phyloP scores from a whole-genome alignment of 331 rosid genomes.

The Pyrus hybrid region DNA sequence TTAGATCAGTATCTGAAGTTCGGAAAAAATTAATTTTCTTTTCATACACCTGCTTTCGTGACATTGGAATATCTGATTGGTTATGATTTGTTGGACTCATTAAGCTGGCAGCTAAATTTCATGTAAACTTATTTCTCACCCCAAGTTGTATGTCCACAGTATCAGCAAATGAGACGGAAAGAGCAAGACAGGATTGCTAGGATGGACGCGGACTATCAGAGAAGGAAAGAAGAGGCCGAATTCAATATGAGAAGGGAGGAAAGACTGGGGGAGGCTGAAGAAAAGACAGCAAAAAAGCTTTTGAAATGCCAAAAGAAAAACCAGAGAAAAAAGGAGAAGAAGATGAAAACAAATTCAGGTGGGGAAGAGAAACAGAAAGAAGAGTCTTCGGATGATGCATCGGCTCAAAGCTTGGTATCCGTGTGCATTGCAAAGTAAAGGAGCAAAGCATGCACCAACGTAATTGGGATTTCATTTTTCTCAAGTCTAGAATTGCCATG shows the following conservation, averaged over 20 bases:
- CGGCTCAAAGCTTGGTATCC: background rate
- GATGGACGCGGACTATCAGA: slow-evolving; percentile 81
- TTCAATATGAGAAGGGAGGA: slow-evolving; percentile 80
- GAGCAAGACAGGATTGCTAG: slow-evolving; percentile 93
- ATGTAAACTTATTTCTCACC: background rate
- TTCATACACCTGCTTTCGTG: background rate
- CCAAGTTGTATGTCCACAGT: slow-evolving; percentile 38
- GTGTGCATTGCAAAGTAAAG: background rate
- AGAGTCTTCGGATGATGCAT: slow-evolving; percentile 37
- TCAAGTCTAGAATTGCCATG: background rate
- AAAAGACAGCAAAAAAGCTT: slow-evolving; percentile 77
- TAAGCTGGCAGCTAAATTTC: background rate
- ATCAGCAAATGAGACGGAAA: slow-evolving; percentile 91
- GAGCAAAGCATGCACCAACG: background rate
- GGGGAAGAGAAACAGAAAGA: slow-evolving; percentile 45
- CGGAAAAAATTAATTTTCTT: background rate
- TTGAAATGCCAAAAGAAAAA: slow-evolving; percentile 80
- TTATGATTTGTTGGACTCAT: background rate
- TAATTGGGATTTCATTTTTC: background rate
- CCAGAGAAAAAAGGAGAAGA: slow-evolving; percentile 70
- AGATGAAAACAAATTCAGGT: slow-evolving; percentile 32
- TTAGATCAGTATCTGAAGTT: background rate
- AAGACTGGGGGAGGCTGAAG: slow-evolving; percentile 74
- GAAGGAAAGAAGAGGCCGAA: slow-evolving; percentile 69
- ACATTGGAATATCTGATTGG: background rate